Base-by-base conservation (phyloP, 2,329 filamentous ascomycete species). In the Nakataea oryzae region DNA sequence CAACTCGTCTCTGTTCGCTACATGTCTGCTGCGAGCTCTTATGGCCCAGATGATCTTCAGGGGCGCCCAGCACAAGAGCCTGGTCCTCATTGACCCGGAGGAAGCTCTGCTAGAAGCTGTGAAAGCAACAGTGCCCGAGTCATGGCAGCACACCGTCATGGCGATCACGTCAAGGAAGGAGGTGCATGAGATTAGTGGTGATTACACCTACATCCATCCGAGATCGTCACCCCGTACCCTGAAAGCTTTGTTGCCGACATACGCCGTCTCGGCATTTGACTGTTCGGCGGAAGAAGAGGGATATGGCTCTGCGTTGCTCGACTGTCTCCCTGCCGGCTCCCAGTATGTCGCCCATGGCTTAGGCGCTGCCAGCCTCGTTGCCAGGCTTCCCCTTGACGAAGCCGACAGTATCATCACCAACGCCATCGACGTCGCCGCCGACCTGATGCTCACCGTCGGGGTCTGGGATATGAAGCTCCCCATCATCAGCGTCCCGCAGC, bases 31-130 rank as follows among this genome's bases (percentile, higher is more conserved):
- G 9, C 63, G 71, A 11, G 69, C 68, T 8, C 62, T 72, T 2
- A 60, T 67, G 0, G 69, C 68, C 3, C 32, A 68, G 5, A 59
- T 62, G 1, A 62, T 71, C 3, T 61, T 62, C 0, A 63, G 63
- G 3, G 58, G 60, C 7, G 63, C 64, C 6, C 27, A 59, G 27
- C 54, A 61, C 6, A 61, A 64, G n/a, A 60, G 61, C 0, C 57
- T 74, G 0, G 59, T 77, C 3, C 62, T 78, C 0, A 58, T 78
- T 11, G 72, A 74, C 2, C 70, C 75, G 0, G 74, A 76, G 50
- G 47, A 63, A 0, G 59, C 70, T 27, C 69, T 76, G 3, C 57
- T 68, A 21, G 63, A 67, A 6, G 17, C 24, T n/a, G 5, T 60
- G 8, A 24, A 41, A 14, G 32, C 13, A 4, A 24, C 17, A 14